Percentiles rank a stretch among this genome's conserved stretches.
phyloP scores from a whole-genome alignment of 805 yeast genomes.

The Nakazawaea ishiwadae region DNA sequence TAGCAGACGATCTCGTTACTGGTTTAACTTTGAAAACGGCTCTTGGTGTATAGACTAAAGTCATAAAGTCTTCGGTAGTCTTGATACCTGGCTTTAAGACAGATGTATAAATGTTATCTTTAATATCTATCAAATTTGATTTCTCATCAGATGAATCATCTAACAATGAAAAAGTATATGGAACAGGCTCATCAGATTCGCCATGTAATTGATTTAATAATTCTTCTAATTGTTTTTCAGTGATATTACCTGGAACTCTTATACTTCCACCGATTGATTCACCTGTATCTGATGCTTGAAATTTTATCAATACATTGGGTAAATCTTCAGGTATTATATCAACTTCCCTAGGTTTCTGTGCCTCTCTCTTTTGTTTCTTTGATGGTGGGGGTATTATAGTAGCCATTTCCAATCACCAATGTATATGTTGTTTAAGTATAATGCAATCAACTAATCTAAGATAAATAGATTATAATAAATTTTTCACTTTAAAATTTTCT shows the following conservation, averaged over 20 bases:
- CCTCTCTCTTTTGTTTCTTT: conserved; percentile 78
- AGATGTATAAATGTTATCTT: conserved; percentile 71
- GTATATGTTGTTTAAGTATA: neutral
- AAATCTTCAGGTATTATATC: conserved; percentile 69
- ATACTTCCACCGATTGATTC: conserved; percentile 78
- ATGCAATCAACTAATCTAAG: too few relatives aligned
- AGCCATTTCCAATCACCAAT: conserved; percentile 52
- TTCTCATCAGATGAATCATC: conserved; percentile 37
- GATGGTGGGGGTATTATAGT: conserved; percentile 92
- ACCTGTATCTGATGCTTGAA: conserved; percentile 92
- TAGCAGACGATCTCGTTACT: conserved; percentile 84
- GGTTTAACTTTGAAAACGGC: conserved; percentile 93
- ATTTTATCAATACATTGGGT: conserved; percentile 83
- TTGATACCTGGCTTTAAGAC: conserved; percentile 82
- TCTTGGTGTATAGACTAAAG: conserved; percentile 87
- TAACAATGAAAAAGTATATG: conserved; percentile 77
- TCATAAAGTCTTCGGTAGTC: conserved; percentile 89
- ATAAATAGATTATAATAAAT: too few relatives aligned
- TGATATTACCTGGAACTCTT: conserved; percentile 86
- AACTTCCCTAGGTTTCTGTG: conserved; percentile 76
- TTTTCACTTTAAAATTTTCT: neutral
- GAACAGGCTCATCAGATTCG: conserved; percentile 76
- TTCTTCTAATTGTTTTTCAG: conserved; percentile 83
- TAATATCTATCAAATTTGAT: conserved; percentile 59
- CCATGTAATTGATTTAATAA: conserved; percentile 76